Base-by-base conservation (phyloP, 352 stramenopile genomes). In the Phytopythium helicoides region DNA sequence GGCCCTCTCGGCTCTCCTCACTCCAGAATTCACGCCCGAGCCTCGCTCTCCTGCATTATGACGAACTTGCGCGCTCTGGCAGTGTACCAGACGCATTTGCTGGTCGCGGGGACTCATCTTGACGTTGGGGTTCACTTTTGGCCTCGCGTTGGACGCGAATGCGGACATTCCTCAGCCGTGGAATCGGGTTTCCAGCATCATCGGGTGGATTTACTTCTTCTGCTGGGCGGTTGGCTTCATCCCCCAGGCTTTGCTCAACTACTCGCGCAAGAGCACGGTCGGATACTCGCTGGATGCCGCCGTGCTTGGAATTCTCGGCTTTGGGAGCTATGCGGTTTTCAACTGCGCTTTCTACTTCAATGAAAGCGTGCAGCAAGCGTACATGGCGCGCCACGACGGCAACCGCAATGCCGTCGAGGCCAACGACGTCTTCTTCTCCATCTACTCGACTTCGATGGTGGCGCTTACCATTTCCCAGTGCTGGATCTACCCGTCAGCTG, bases 211-310 rank as follows among this genome's bases (percentile, higher is more conserved):
- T 39, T 94, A 94, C 68, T 95, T 95, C 56, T 70, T 68, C 54
- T 86, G 73, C 54, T 96, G 85, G 78, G 85, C 68, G 50, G 60
- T 87, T 35, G 80, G 67, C 52, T 87, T 94, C 56, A 92, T 87
- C 56, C 75, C 92, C 34, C 90, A 98, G 62, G 76, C 97, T n/a
- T 73, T 97, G 25, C 75, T 91, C 47, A 98, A 98, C 69, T 92
- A 81, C 55, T 52, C 76, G 45, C 72, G 88, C 49, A 76, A 83
- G 59, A 92, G 78, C 42, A 93, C 89, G 26, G 69, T 76, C 22
- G 94, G 94, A 1, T 59, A 98, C 12, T 95, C 73, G 54, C 59
- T 94, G 35, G 90, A 98, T 64, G 97, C 96, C 70, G 80, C 78
- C 35, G 70, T 86, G 16, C 71, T 97, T 37, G 97, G 97, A 62